Conservation (phyloP, 345 rosid genomes). For the Rhizophora apiculata region DNA sequence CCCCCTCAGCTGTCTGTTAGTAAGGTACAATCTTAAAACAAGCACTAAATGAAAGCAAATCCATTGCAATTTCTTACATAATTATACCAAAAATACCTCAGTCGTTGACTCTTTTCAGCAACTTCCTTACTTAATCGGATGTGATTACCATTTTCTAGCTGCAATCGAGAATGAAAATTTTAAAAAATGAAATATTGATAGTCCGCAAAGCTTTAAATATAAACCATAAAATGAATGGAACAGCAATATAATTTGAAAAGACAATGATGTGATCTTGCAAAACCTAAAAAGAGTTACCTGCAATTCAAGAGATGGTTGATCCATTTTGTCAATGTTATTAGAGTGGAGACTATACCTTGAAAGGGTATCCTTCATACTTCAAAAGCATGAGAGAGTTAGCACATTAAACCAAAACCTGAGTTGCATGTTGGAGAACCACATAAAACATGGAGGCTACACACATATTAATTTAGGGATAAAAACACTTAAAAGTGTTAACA, state of each 20-base stretch:
- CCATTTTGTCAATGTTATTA: conserved; percentile 37
- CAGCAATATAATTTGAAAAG: not conserved
- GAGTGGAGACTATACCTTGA: conserved; percentile 48
- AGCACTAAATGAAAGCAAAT: not conserved
- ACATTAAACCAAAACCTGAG: too few species aligned
- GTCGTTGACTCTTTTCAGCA: conserved; percentile 47
- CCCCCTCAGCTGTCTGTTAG: conserved; percentile 23
- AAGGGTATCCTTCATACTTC: conserved; percentile 48
- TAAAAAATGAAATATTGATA: too few species aligned
- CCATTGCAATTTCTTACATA: not conserved
- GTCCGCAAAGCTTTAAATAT: not conserved
- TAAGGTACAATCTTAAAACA: not conserved
- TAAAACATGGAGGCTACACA: too few species aligned
- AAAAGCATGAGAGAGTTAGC: not conserved
- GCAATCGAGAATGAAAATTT: not conserved
- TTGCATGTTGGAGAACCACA: too few species aligned
- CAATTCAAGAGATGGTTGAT: conserved; percentile 50
- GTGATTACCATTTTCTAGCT: conserved; percentile 48
- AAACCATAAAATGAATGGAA: not conserved
- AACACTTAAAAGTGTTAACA: too few species aligned
- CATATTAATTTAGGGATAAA: too few species aligned
- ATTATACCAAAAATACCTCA: conserved; percentile 31
- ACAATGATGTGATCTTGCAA: not conserved
- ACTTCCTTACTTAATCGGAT: conserved; percentile 49
- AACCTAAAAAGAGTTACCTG: conserved; percentile 35